These are phyloP conservation scores for Melampsora americana DNA, from an alignment of 1,284 basidiomycete species.

Conservation along the genomic window DNA sequence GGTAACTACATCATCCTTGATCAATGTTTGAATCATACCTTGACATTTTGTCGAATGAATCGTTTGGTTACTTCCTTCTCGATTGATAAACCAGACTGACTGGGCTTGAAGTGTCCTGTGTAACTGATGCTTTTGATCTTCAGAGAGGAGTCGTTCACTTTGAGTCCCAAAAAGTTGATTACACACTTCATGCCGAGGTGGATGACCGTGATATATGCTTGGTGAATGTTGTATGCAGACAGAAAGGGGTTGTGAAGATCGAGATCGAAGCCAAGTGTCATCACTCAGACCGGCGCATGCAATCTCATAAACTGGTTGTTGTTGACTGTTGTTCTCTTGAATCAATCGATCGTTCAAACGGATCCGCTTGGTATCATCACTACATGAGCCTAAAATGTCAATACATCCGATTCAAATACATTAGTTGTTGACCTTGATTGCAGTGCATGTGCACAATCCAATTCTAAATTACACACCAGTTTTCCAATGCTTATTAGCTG, in stretches of 20 bases:
- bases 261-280: conserved; percentile 9
- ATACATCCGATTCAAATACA: no score
- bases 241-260: not conserved
- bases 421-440: no score
- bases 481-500: conserved; percentile 13
- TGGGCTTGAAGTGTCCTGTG: not conserved
- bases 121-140: not conserved
- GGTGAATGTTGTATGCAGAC: conserved; percentile 2
- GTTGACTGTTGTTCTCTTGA: no score
- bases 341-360: no score
- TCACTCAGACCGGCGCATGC: not conserved
- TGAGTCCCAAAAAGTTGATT: not conserved
- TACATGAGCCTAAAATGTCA: no score
- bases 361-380: no score
- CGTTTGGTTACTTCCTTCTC: conserved; percentile 3
- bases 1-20: not conserved
- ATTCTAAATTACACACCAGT: not conserved
- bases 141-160: not conserved
- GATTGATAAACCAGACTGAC: conserved; percentile 7
- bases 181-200: conserved; percentile 11
- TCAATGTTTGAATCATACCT: not conserved
- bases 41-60: conserved; percentile 21
- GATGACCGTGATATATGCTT: conserved; percentile 8
- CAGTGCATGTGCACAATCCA: no score
- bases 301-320: not conserved